Base-by-base conservation (phyloP, 2,329 filamentous ascomycete genomes). In the Cladophialophora exuberans region DNA sequence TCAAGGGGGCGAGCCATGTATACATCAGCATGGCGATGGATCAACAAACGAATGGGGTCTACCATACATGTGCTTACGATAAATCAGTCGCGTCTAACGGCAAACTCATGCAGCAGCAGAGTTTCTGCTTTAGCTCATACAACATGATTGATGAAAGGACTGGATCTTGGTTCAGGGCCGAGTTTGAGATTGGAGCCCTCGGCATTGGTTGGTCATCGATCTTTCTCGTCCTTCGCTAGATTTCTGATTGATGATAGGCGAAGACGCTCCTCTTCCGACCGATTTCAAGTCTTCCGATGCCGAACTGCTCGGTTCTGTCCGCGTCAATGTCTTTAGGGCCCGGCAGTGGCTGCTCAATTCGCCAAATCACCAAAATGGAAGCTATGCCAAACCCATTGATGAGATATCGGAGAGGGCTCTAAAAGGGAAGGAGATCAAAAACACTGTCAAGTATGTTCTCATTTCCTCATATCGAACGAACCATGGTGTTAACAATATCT, bases 401-500 rank as follows among this genome's bases (percentile, higher is more conserved):
- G 22, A 89, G 91, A n/a, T 91, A 88, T 88, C 49, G 13, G 36
- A 50, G 9, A 50, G 11, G 25, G 47, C 47, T 7, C 33, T 50
- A 11, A 50, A 41, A 17, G 47, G 47, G 3, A 50, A 39, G 28
- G 11, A 23, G 15, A 30, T 41, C 23, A 25, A 31, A n/a, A 42
- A 50, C 26, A 50, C 28, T 26, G 36, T 42, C 15, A 42, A 41
- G 47, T 50, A 30, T n/a, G 4, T 17, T n/a, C 5, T 13, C 20
- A 6, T 38, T n/a, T 1, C 23, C 38, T 6, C 23, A 43, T 11
- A 43, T 2, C 22, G 15, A 43, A 28, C 15, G 7, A 43, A 23
- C 6, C 39, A 23, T 9, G 22, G 13, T 23, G n/a, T 35, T 30
- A 3, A 39, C n/a, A 4, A 22, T 6, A 22, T 6, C 3, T 6